phyloP scores from a whole-genome alignment of 2,329 filamentous ascomycete species.

The Westerdykella ornata region DNA sequence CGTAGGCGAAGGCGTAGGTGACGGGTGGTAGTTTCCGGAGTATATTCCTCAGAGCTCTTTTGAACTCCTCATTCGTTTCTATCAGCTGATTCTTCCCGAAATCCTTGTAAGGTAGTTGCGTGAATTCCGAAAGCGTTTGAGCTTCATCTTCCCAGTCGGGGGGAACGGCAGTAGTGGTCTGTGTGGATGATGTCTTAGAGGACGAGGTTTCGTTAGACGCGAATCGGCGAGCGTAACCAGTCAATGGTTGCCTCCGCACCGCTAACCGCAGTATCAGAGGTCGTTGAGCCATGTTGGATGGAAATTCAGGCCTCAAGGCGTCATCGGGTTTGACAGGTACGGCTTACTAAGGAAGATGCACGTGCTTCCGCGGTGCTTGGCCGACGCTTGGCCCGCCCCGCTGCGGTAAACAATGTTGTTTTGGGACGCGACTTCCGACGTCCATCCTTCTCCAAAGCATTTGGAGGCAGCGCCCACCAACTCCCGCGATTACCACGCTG shows the following conservation, averaged over 20 bases:
- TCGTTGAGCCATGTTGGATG: constrained; percentile 29
- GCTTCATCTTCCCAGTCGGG: constrained; percentile 69
- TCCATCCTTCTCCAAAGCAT: neutral
- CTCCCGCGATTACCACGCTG: neutral
- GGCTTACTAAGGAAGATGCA: neutral
- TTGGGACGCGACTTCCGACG: neutral
- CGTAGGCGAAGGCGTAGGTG: constrained; percentile 94
- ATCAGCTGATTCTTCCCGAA: constrained; percentile 97
- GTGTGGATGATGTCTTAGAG: neutral
- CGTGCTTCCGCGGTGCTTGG: neutral
- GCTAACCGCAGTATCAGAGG: constrained; percentile 24
- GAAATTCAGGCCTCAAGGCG: neutral
- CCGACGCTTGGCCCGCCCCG: constrained; percentile 5
- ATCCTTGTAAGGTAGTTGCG: constrained; percentile 66
- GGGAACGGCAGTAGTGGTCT: constrained; percentile 32
- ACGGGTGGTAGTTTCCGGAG: constrained; percentile 94
- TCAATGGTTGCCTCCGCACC: constrained; percentile 21
- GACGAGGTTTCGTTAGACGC: constrained; percentile 15
- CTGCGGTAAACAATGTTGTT: constrained; percentile 9
- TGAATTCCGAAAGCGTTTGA: constrained; percentile 65
- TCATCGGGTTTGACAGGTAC: neutral
- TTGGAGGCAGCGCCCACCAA: constrained; percentile 7
- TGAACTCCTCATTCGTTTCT: constrained; percentile 86
- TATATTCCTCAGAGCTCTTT: constrained; percentile 78
- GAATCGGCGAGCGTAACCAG: constrained; percentile 18